Percentiles rank a stretch among this genome's conserved stretches.
Evolutionary conservation across 768 basidiomycete genomes (phyloP).

Genomic region (Agaricus sinodeliciosus): DNA sequence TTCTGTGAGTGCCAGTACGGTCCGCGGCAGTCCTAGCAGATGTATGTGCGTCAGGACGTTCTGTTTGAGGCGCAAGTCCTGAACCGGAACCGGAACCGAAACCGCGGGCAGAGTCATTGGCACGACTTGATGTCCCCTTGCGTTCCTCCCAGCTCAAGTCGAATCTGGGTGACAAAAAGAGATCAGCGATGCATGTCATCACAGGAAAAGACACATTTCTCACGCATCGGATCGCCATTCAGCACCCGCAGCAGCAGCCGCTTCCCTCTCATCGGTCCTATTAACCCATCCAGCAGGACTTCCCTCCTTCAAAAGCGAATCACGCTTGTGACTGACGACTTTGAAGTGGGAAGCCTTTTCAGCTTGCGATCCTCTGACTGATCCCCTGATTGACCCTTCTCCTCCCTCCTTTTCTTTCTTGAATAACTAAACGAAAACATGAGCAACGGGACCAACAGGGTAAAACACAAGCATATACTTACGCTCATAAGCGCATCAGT

Average conservation of each 20-base stretch:
- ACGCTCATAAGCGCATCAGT: constrained; percentile 56
- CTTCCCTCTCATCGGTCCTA: constrained; percentile 38
- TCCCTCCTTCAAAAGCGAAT: constrained; percentile 59
- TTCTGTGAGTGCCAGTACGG: too few species aligned
- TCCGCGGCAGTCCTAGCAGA: too few species aligned
- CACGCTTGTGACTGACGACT: constrained; percentile 64
- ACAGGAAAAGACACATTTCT: background rate
- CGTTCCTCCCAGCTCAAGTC: background rate
- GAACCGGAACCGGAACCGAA: too few species aligned
- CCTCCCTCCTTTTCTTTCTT: constrained; percentile 51
- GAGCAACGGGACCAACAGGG: background rate
- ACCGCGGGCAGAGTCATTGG: background rate
- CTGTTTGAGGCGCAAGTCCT: too few species aligned
- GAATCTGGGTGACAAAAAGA: background rate
- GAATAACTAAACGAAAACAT: constrained; percentile 37
- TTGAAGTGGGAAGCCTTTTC: constrained; percentile 61
- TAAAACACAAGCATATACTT: constrained; percentile 14
- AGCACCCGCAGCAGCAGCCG: constrained; percentile 14
- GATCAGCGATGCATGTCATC: too few species aligned
- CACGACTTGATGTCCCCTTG: background rate
- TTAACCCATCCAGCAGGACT: constrained; percentile 72
- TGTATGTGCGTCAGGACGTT: too few species aligned
- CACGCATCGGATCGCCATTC: constrained; percentile 10
- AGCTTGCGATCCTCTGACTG: constrained; percentile 12
- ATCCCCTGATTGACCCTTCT: constrained; percentile 21